Conservation (phyloP, 331 rosid genomes). For the Phaseolus coccineus region DNA sequence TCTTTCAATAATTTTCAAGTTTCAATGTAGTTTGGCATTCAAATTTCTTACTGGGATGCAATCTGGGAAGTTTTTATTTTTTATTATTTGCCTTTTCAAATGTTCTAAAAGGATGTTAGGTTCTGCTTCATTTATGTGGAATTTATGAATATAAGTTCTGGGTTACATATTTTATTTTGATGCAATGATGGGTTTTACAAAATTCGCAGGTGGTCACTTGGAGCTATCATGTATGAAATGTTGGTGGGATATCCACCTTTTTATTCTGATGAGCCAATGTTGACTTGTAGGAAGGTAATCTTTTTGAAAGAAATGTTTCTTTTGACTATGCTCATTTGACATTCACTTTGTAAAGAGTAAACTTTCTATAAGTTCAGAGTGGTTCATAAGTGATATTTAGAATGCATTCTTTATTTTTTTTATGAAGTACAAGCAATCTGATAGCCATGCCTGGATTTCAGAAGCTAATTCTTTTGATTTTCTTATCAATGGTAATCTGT, state of each 20-base stretch:
- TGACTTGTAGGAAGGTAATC: slow-evolving; percentile 94
- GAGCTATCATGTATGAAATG: slow-evolving; percentile 99
- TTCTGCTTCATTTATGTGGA: slow-evolving; percentile 31
- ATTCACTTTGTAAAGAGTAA: background rate
- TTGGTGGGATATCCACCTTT: slow-evolving; percentile 96
- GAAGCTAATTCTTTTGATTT: slow-evolving; percentile 11
- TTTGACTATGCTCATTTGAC: slow-evolving; percentile 5
- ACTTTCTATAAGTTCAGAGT: background rate
- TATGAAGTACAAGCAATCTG: slow-evolving; percentile 8
- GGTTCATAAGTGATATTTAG: slow-evolving; percentile 6
- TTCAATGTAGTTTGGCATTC: slow-evolving; percentile 25
- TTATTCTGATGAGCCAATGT: slow-evolving; percentile 98
- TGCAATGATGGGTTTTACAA: slow-evolving; percentile 28
- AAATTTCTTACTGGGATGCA: slow-evolving; percentile 4
- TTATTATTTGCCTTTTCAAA: slow-evolving; percentile 12
- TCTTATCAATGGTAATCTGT: slow-evolving; percentile 12
- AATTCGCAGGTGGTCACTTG: slow-evolving; percentile 94
- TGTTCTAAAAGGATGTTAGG: slow-evolving; percentile 7
- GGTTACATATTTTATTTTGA: slow-evolving; percentile 35
- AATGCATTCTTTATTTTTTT: slow-evolving; percentile 17
- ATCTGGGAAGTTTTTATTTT: background rate
- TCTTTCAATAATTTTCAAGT: slow-evolving; percentile 33
- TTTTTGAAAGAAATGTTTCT: slow-evolving; percentile 35
- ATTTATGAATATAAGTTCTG: slow-evolving; percentile 4
- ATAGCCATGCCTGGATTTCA: slow-evolving; percentile 12